phyloP scores from a whole-genome alignment of 2,329 filamentous ascomycete genomes.

The Pseudocercospora vitis region DNA sequence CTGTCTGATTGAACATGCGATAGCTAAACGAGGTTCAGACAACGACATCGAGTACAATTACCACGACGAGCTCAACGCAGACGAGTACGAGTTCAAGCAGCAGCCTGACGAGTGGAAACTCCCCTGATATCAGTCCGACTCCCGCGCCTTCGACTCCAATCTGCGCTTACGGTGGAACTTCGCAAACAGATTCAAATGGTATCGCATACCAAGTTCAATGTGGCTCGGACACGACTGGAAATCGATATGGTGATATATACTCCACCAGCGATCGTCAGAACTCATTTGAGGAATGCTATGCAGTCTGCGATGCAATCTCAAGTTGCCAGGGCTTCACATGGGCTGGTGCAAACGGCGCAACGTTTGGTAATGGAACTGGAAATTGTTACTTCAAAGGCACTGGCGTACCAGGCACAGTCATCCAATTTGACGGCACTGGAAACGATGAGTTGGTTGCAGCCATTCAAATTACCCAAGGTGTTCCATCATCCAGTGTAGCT shows the following conservation, averaged over 20 bases:
- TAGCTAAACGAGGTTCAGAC: no score
- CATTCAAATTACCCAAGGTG: no score
- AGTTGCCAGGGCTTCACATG: conserved; percentile 13
- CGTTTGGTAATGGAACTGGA: conserved; percentile 9
- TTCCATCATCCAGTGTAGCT: no score
- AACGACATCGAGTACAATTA: background rate
- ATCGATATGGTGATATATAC: background rate
- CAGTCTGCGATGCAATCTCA: conserved; percentile 1
- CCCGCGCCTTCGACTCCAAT: background rate
- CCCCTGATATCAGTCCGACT: no score
- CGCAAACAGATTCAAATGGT: background rate
- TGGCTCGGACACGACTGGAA: conserved; percentile 10
- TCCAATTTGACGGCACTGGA: background rate
- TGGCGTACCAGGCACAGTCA: background rate
- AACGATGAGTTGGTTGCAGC: background rate
- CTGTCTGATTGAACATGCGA: no score
- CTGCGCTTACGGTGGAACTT: background rate
- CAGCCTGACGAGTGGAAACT: no score
- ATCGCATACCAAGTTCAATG: conserved; percentile 9
- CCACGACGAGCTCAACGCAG: no score
- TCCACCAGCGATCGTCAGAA: background rate
- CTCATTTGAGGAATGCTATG: conserved; percentile 7
- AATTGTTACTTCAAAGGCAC: conserved; percentile 16
- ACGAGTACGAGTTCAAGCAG: background rate
- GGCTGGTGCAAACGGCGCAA: conserved; percentile 8